These are phyloP conservation scores for Phytophthora foliorum DNA, from an alignment of 352 stramenopile genomes.

Conservation along the genomic window DNA sequence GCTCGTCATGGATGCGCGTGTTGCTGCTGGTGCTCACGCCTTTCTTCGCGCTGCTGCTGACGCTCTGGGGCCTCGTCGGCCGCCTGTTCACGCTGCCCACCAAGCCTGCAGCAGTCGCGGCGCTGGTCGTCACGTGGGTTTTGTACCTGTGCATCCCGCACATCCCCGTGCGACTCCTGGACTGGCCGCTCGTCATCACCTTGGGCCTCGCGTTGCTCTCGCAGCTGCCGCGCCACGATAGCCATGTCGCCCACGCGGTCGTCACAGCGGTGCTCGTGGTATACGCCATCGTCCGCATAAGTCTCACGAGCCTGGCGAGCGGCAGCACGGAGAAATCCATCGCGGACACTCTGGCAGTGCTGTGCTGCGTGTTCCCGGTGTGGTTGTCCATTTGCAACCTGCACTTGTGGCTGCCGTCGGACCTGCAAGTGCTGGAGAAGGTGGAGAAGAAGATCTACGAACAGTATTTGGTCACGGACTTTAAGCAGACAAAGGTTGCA, in stretches of 20 bases:
- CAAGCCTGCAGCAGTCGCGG: slow-evolving; percentile 39
- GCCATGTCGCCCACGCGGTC: slow-evolving; percentile 34
- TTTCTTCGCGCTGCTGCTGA: slow-evolving; percentile 56
- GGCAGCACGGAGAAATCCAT: slow-evolving; percentile 45
- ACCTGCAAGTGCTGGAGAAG: slow-evolving; percentile 54
- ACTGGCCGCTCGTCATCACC: slow-evolving; percentile 72
- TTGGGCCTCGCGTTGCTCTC: slow-evolving; percentile 39
- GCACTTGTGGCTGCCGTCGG: slow-evolving; percentile 67
- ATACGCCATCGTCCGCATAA: slow-evolving; percentile 59
- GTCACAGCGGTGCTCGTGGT: slow-evolving; percentile 45
- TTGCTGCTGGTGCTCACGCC: slow-evolving; percentile 54
- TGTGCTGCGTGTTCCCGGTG: slow-evolving; percentile 57
- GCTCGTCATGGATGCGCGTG: slow-evolving; percentile 28
- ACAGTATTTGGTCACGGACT: slow-evolving; percentile 69
- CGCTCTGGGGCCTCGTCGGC: slow-evolving; percentile 64
- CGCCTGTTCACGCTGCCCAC: slow-evolving; percentile 57
- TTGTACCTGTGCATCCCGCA: slow-evolving; percentile 67
- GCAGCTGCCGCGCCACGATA: slow-evolving; percentile 38
- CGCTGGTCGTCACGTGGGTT: slow-evolving; percentile 45
- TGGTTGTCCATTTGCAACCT: slow-evolving; percentile 65
- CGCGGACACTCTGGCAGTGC: slow-evolving; percentile 44
- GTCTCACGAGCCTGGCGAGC: slow-evolving; percentile 50
- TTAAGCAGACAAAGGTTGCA: slow-evolving; percentile 60
- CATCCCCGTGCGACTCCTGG: slow-evolving; percentile 54
- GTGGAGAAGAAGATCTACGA: slow-evolving; percentile 79